Percentiles rank a stretch among this genome's conserved stretches.
phyloP scores from a whole-genome alignment of 306 rosid genomes.

The Cucurbita argyrosperma region DNA sequence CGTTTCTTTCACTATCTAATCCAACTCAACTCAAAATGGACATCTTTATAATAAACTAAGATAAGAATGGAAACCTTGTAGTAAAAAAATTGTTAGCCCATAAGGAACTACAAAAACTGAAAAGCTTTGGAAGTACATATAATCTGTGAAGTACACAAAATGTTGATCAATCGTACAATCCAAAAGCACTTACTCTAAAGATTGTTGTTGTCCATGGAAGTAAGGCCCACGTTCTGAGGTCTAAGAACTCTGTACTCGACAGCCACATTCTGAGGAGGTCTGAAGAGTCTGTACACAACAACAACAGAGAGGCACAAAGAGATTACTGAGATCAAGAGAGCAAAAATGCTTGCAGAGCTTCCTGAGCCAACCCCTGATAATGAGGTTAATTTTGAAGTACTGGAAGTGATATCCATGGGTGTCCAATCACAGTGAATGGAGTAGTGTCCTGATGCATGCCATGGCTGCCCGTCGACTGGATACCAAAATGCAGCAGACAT shows the following conservation, averaged over 20 bases:
- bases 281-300: constrained; percentile 46
- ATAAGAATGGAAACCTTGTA: constrained; percentile 13
- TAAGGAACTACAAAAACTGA: constrained; percentile 21
- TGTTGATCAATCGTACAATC: constrained; percentile 23
- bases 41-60: constrained; percentile 9
- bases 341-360: constrained; percentile 50
- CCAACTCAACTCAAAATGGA: neutral
- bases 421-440: constrained; percentile 82
- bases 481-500: constrained; percentile 94
- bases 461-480: constrained; percentile 60
- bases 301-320: constrained; percentile 72
- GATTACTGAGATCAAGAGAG: constrained; percentile 65
- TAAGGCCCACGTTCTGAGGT: constrained; percentile 29
- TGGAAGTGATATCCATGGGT: constrained; percentile 47
- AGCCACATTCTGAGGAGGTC: constrained; percentile 20
- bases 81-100: neutral
- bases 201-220: constrained; percentile 42
- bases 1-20: neutral
- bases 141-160: constrained; percentile 20
- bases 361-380: constrained; percentile 32
- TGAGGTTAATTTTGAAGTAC: constrained; percentile 17
- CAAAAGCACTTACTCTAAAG: constrained; percentile 6
- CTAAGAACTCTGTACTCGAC: constrained; percentile 47
- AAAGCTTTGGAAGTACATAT: constrained; percentile 26
- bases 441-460: constrained; percentile 92